Evolutionary conservation across 345 rosid species (phyloP), one percentile per base, ranked within the genome.

Genomic region (Murraya paniculata): DNA sequence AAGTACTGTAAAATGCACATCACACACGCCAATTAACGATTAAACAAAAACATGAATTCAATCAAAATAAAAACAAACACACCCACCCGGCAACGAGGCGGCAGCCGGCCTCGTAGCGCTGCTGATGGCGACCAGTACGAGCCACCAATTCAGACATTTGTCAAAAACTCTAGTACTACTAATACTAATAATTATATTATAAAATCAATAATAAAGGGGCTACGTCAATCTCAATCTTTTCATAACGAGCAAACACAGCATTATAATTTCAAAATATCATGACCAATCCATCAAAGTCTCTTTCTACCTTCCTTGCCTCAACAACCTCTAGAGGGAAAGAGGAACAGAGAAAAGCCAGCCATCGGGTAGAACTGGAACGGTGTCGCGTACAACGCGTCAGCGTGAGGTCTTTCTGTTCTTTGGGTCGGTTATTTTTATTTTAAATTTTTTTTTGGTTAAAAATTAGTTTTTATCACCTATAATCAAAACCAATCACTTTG

Each of bases 81-180:
- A 94, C 98, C 98, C 98, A 66, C 98, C 98, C 98, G 59, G 98
- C 97, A 38, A 95, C 93, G 86, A 95, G 98, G 83, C 98, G 98
- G 67, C 89, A 90, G 58, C 98, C 97, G 80, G 84, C 91, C 82
- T 93, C 94, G 81, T 95, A 95, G 13, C 98, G 93, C 78, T 95
- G 98, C 86, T 91, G 98, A 85, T 88, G 98, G 84, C 98, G 97
- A 88, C 98, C 98, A 62, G 98, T 95, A 73, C 98, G 97, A 83
- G 97, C 98, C 73, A 95, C 98, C 89, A 95, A 93, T 81, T 90
- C 98, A 86, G 92, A 88, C 98, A 94, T 94, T 53, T 53, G 21
- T 53, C 57, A 53, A 53, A 53, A 53, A 53, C 22, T 53, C 57
- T 53, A 45, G 50, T 45, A 16, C 57, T 53, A 53, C 2, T 53